Evolutionary conservation across 345 rosid species (phyloP), one percentile per base, ranked within the genome.

Genomic region (Rhizophora apiculata): DNA sequence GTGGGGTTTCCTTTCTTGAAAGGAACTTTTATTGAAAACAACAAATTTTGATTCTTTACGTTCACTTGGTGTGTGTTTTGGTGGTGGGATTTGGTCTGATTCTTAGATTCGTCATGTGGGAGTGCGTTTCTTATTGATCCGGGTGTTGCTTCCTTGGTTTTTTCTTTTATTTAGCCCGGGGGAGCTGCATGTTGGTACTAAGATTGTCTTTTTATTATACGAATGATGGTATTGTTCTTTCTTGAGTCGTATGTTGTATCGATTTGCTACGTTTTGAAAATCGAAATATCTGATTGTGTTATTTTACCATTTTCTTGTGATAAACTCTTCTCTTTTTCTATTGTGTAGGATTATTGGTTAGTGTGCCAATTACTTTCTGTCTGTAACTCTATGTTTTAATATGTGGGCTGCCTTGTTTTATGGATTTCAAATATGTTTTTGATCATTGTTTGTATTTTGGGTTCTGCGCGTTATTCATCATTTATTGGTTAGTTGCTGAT

Each of bases 71-170:
- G 49, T 49, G 37, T 64, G 43, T 63, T 52, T 10, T 29, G 20
- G 20, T 49, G 29, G 29, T 58, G 46, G 26, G 39, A 19, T n/a
- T 74, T 84, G 83, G 79, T 84, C 87, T 76, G 78, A 70, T 79
- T 81, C 32, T 60, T 39, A n/a, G 67, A 29, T 57, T 29, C 32
- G 11, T 8, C 32, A 29, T 65, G n/a, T 26, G 5, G 39, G 11
- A 20, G n/a, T 51, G 52, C 11, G 11, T 62, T 20, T 56, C 24
- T 43, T 57, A 13, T 65, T 76, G 78, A 72, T 80, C 64, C 69
- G 62, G 64, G 21, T 55, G 69, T 51, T 60, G 48, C 31, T 55
- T 39, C 67, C 48, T 68, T 53, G 57, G 46, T 43, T 62, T 10
- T 37, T 63, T 51, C 34, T 22, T 69, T 62, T 72, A 73, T 71